Percentiles rank a stretch among this genome's conserved stretches.
phyloP scores from a whole-genome alignment of 148 eudicot species.

The Pharnaceum exiguum region DNA sequence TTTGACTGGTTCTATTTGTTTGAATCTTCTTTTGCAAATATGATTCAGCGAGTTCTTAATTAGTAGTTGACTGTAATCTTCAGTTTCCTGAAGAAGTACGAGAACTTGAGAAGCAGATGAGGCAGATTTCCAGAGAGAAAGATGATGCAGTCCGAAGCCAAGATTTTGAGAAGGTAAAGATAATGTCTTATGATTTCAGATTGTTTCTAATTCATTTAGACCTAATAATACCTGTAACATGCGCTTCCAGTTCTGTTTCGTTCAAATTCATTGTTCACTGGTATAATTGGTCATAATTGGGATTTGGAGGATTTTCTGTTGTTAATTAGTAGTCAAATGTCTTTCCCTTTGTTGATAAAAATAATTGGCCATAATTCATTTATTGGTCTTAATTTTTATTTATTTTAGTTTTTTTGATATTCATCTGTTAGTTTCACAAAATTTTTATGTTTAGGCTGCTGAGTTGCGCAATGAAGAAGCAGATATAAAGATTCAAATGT shows the following conservation, averaged over 20 bases:
- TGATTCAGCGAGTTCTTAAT: background rate
- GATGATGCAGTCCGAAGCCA: constrained; percentile 77
- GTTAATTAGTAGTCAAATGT: no score
- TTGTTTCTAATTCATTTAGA: background rate
- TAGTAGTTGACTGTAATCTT: constrained; percentile 2
- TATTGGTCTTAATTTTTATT: no score
- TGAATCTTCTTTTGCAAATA: background rate
- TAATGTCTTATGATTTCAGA: background rate
- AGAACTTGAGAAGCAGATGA: constrained; percentile 82
- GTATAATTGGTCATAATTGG: no score
- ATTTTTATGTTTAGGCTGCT: constrained; percentile 50
- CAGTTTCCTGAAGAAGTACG: constrained; percentile 93
- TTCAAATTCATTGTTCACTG: no score
- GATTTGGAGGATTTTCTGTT: no score
- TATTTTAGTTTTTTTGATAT: no score
- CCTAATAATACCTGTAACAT: background rate
- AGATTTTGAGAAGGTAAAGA: constrained; percentile 82
- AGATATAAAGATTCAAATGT: constrained; percentile 72
- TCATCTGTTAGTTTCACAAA: background rate
- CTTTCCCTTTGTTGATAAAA: no score
- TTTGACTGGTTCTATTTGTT: background rate
- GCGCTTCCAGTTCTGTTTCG: background rate
- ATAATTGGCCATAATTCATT: no score
- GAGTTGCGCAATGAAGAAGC: constrained; percentile 74
- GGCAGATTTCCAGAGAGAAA: constrained; percentile 77